Conservation (phyloP, 1,284 basidiomycete species). For the Boletus semigastroideus region DNA sequence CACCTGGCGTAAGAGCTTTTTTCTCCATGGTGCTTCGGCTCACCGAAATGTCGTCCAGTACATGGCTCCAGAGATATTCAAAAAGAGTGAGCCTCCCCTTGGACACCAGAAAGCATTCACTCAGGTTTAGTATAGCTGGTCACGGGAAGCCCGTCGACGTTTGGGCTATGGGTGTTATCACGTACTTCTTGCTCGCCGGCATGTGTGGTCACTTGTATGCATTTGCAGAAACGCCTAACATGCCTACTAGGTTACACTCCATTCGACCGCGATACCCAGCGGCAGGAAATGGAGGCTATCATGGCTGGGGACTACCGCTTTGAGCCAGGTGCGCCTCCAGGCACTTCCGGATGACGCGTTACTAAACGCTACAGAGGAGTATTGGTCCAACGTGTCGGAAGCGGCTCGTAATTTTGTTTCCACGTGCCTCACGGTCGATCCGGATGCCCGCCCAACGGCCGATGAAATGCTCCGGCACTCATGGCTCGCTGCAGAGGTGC, state of each 20-base stretch:
- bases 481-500: constrained; percentile 71
- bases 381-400: constrained; percentile 83
- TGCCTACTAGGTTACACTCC: constrained; percentile 73
- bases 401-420: constrained; percentile 82
- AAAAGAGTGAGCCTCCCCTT: constrained; percentile 67
- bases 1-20: constrained; percentile 61
- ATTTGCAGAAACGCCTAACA: constrained; percentile 2
- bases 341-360: neutral
- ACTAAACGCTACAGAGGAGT: constrained; percentile 51
- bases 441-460: constrained; percentile 74
- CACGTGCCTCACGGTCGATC: constrained; percentile 83
- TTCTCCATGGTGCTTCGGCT: neutral
- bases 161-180: constrained; percentile 97
- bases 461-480: constrained; percentile 46
- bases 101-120: neutral
- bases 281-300: constrained; percentile 91
- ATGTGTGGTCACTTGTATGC: neutral
- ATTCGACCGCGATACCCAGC: constrained; percentile 88
- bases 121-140: constrained; percentile 54
- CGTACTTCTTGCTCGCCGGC: constrained; percentile 90
- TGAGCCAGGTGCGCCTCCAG: constrained; percentile 59
- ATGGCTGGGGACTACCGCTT: constrained; percentile 90
- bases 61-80: constrained; percentile 99
- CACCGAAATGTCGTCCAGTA: constrained; percentile 51
- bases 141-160: constrained; percentile 96